Base-by-base conservation (phyloP, 2,329 filamentous ascomycete genomes). In the Hypocreales sp. region DNA sequence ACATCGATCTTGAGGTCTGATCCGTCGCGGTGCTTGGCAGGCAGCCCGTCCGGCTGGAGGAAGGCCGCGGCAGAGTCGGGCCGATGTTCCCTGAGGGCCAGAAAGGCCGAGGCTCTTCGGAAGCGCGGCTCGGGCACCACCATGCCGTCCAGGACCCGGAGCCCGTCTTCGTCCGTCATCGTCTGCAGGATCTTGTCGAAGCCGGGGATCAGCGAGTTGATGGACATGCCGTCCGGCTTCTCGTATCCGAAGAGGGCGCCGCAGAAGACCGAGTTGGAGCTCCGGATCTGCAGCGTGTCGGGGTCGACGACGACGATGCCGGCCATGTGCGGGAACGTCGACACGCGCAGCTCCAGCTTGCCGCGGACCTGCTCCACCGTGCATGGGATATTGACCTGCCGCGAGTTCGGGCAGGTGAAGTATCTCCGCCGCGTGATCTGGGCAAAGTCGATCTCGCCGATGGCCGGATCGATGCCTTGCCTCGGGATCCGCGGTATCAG, bases 91-190 rank as follows among this genome's bases (percentile, higher is more conserved):
- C 80, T 75, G 31, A 95, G 63, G 3, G 81, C 79, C 15, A 93
- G 64, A 28, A 93, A 68, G 4, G 84, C 83, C 31, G 83, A 72
- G 6, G 90, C 90, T 38, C 86, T 76, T 31, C 90, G 74, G 55
- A 98, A 95, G 44, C 82, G 92, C 47, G 94, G 86, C 50, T 98
- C 90, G 2, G 90, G 86, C 30, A 98, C 79, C 11, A 98, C 86
- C 42, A 94, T 86, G n/a, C 90, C 90, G 49, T 98, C 90, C 8
- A 79, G 67, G 15, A 95, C 61, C 27, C 75, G 66, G 27, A 94
- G 66, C 22, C 81, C 75, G 40, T 98, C 86, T 46, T 94, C 83
- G 30, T 92, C 79, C 5, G 73, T 82, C 41, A 98, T 61, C 16
- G 92, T 72, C 22, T 72, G 64, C 26, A 98, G 58, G 24, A 93